Evolutionary conservation across 495 filamentous ascomycete species (phyloP).

Genomic region (Podospora tetraspora): DNA sequence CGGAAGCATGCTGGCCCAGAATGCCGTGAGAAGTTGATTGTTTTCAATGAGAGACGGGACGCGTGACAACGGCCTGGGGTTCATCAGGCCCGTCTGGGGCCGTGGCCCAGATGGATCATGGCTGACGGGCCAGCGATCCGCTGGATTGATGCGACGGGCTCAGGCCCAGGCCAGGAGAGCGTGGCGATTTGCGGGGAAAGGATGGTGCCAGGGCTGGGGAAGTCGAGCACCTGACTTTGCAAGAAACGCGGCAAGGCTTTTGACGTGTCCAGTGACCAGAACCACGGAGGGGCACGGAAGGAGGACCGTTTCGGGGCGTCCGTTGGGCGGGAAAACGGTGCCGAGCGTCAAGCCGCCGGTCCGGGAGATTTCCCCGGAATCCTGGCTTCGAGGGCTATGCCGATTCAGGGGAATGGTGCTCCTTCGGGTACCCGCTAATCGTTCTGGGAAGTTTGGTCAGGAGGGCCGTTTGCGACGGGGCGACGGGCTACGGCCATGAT

Average conservation of each 20-base stretch:
- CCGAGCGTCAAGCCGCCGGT: background rate
- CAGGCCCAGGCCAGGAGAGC: slow-evolving; percentile 3
- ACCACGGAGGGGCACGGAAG: too few species aligned
- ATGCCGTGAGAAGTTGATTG: slow-evolving; percentile 9
- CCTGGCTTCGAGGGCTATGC: slow-evolving; percentile 7
- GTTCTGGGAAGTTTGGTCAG: slow-evolving; percentile 18
- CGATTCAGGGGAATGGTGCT: slow-evolving; percentile 20
- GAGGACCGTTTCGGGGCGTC: slow-evolving; percentile 21
- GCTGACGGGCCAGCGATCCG: slow-evolving; percentile 20
- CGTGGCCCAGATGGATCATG: slow-evolving; percentile 16
- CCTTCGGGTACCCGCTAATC: slow-evolving; percentile 22
- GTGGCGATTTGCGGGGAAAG: slow-evolving; percentile 34
- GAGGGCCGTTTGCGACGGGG: slow-evolving; percentile 24
- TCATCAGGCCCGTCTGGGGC: slow-evolving; percentile 1
- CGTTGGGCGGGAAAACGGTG: slow-evolving; percentile 3
- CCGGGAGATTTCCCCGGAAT: slow-evolving; percentile 27
- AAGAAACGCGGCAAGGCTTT: slow-evolving; percentile 29
- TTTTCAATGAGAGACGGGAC: slow-evolving; percentile 14
- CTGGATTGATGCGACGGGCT: slow-evolving; percentile 10
- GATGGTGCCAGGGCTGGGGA: slow-evolving; percentile 3
- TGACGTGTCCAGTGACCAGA: slow-evolving; percentile 17
- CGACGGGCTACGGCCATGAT: slow-evolving; percentile 18
- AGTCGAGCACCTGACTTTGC: slow-evolving; percentile 27
- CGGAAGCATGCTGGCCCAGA: slow-evolving; percentile 2
- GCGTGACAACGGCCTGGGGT: slow-evolving; percentile 25